These are phyloP conservation scores for Odontarrhena argentea DNA, from an alignment of 345 rosid species.

Conservation along the genomic window DNA sequence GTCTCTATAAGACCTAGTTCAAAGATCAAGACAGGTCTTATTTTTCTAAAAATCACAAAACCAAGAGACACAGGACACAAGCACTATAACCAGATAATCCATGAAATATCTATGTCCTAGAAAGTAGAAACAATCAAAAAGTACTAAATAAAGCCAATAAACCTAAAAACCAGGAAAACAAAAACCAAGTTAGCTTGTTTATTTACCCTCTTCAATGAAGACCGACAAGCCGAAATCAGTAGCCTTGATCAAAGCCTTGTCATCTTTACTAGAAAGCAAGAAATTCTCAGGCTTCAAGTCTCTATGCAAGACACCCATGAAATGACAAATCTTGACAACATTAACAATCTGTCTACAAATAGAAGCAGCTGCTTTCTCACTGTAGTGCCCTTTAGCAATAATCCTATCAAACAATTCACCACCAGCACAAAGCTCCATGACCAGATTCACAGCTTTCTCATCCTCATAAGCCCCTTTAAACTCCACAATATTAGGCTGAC, in stretches of 20 bases:
- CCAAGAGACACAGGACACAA: conserved; percentile 11
- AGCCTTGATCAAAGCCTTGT: conserved; percentile 45
- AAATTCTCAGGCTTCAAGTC: conserved; percentile 80
- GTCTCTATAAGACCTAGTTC: background rate
- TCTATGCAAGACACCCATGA: conserved; percentile 93
- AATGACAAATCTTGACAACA: conserved; percentile 47
- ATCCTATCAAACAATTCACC: conserved; percentile 46
- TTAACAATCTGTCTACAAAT: conserved; percentile 42
- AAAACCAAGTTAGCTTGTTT: background rate
- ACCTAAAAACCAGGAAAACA: conserved; percentile 1
- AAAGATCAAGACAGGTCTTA: background rate
- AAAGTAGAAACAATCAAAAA: conserved; percentile 9
- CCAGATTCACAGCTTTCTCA: conserved; percentile 72
- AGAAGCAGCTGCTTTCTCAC: conserved; percentile 46
- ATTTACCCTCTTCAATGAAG: conserved; percentile 48
- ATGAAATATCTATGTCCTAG: conserved; percentile 11
- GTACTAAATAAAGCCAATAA: conserved; percentile 12
- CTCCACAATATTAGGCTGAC: conserved; percentile 89
- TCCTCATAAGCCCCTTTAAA: conserved; percentile 91
- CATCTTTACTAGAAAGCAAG: conserved; percentile 48
- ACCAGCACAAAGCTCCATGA: conserved; percentile 64
- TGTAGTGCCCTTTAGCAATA: conserved; percentile 45
- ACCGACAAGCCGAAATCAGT: conserved; percentile 47
- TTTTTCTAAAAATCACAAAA: conserved; percentile 18
- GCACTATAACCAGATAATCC: conserved; percentile 4